Evolutionary conservation across 345 rosid species (phyloP).

Genomic region (Turnera subulata): DNA sequence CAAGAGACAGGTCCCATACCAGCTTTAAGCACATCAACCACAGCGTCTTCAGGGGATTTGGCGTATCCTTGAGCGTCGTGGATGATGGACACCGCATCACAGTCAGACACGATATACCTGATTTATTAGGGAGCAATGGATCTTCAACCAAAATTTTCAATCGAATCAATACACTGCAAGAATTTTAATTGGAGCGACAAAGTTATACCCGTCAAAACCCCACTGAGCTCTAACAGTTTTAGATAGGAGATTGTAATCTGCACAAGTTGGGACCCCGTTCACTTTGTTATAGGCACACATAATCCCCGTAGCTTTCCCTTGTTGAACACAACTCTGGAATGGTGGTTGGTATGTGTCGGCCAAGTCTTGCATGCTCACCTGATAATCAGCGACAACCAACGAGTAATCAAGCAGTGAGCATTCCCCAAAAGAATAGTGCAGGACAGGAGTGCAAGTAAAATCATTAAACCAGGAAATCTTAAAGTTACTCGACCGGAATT

Average conservation of each 20-base stretch:
- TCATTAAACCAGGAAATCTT: too few species aligned
- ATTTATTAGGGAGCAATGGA: neutral
- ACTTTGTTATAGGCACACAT: slow-evolving; percentile 30
- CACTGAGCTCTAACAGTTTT: slow-evolving; percentile 50
- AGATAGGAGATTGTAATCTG: slow-evolving; percentile 25
- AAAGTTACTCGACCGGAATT: too few species aligned
- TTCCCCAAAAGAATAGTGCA: too few species aligned
- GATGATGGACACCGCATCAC: slow-evolving; percentile 79
- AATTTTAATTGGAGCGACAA: neutral
- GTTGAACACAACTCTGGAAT: slow-evolving; percentile 25
- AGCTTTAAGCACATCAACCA: slow-evolving; percentile 71
- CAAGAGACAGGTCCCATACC: slow-evolving; percentile 34
- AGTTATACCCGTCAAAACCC: slow-evolving; percentile 64
- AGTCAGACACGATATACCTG: slow-evolving; percentile 86
- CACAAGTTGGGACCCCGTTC: slow-evolving; percentile 29
- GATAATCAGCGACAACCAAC: neutral
- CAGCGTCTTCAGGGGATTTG: slow-evolving; percentile 80
- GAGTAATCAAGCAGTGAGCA: neutral
- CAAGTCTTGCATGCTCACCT: slow-evolving; percentile 27
- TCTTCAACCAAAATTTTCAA: too few species aligned
- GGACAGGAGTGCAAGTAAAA: too few species aligned
- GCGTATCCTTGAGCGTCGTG: slow-evolving; percentile 56
- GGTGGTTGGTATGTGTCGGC: slow-evolving; percentile 36
- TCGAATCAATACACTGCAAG: neutral
- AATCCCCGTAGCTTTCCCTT: slow-evolving; percentile 29